Percentiles rank a stretch among this genome's conserved stretches.
Conservation (phyloP, 2,329 filamentous ascomycete species). For the Phialemoniopsis sp. region DNA sequence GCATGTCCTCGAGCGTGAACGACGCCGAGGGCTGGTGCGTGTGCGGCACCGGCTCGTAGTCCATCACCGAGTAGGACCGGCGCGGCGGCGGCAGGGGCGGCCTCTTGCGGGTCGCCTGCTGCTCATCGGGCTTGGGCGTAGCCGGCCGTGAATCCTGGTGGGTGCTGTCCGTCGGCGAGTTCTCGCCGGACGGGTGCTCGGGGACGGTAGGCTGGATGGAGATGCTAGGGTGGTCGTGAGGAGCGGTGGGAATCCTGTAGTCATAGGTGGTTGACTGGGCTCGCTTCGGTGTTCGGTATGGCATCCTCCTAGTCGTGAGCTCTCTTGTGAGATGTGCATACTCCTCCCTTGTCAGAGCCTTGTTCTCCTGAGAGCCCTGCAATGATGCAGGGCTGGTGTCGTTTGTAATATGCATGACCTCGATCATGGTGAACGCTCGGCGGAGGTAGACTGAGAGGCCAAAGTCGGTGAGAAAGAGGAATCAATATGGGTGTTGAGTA, state of each 20-base stretch:
- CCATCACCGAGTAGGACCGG: slow-evolving; percentile 57
- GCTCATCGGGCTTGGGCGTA: background rate
- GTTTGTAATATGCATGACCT: slow-evolving; percentile 19
- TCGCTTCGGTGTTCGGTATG: slow-evolving; percentile 33
- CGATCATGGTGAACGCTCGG: slow-evolving; percentile 20
- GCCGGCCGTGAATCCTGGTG: slow-evolving; percentile 6
- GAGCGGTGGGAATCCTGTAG: slow-evolving; percentile 21
- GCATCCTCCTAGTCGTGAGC: slow-evolving; percentile 24
- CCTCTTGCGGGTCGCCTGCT: slow-evolving; percentile 8
- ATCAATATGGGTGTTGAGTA: too few species aligned
- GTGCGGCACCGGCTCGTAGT: slow-evolving; percentile 50
- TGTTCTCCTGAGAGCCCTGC: slow-evolving; percentile 7
- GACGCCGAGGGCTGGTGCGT: slow-evolving; percentile 41
- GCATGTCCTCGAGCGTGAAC: slow-evolving; percentile 47
- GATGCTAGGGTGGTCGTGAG: slow-evolving; percentile 7
- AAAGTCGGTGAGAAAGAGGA: background rate
- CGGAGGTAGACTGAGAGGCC: background rate
- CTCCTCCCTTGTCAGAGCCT: slow-evolving; percentile 33
- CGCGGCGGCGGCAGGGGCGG: slow-evolving; percentile 40
- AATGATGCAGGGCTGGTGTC: slow-evolving; percentile 9
- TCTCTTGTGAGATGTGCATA: slow-evolving; percentile 27
- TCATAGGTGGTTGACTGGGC: slow-evolving; percentile 41
- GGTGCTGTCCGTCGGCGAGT: slow-evolving; percentile 8
- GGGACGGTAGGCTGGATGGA: slow-evolving; percentile 4
- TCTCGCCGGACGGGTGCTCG: slow-evolving; percentile 1